Evolutionary conservation across 768 basidiomycete genomes (phyloP).

Genomic region (Lentinula lateritia): DNA sequence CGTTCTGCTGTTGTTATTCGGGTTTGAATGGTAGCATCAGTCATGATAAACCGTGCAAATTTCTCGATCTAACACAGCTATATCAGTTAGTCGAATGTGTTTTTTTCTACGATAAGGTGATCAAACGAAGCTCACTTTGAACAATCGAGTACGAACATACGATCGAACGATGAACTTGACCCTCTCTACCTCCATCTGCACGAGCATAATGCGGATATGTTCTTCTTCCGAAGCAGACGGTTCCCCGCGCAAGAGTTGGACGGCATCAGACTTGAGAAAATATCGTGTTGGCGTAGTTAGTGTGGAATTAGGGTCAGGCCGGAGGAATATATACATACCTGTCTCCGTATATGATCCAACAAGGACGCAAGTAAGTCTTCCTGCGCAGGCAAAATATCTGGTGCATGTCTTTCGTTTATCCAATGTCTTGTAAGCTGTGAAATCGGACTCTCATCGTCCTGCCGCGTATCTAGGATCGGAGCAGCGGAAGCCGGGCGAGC

Average conservation of each 20-base stretch:
- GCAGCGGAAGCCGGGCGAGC: background rate
- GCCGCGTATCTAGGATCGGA: background rate
- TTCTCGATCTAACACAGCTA: constrained; percentile 67
- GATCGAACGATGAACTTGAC: constrained; percentile 90
- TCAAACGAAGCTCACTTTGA: constrained; percentile 54
- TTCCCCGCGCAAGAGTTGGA: constrained; percentile 71
- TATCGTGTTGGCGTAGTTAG: background rate
- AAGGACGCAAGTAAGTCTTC: constrained; percentile 60
- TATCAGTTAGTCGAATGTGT: constrained; percentile 17
- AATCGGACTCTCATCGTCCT: constrained; percentile 47
- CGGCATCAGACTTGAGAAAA: constrained; percentile 60
- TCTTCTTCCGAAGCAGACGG: constrained; percentile 87
- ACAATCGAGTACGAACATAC: constrained; percentile 80
- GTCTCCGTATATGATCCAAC: constrained; percentile 74
- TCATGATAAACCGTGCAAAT: constrained; percentile 74
- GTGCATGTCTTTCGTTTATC: constrained; percentile 82
- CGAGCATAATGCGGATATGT: constrained; percentile 88
- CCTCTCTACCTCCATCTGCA: constrained; percentile 91
- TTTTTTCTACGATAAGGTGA: background rate
- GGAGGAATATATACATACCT: constrained; percentile 44
- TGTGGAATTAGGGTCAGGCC: constrained; percentile 2
- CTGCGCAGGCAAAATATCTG: constrained; percentile 72
- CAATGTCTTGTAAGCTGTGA: constrained; percentile 74
- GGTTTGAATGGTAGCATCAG: constrained; percentile 67
- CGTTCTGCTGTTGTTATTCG: constrained; percentile 80